Conservation (phyloP, 1,284 basidiomycete species). For the Cryptococcus sp. region DNA sequence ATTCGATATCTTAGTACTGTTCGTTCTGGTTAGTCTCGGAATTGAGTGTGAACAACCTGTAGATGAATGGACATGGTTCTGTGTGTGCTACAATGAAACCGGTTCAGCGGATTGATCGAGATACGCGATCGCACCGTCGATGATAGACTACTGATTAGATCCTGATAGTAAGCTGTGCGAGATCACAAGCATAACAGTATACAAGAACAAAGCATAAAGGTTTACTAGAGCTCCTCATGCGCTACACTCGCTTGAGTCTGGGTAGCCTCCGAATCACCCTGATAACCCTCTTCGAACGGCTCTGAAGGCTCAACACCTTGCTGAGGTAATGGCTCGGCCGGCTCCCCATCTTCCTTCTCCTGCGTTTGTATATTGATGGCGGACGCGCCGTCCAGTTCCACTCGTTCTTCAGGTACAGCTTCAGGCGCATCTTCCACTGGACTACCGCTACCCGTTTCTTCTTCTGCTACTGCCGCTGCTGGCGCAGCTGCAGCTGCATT, state of each 20-base stretch:
- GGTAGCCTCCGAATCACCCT: slow-evolving; percentile 4
- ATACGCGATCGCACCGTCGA: too few relatives aligned
- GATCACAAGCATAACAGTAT: too few relatives aligned
- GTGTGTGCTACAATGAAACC: too few relatives aligned
- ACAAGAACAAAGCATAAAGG: too few relatives aligned
- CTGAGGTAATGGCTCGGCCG: background rate
- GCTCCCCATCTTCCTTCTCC: slow-evolving; percentile 12
- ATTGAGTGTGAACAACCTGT: too few relatives aligned
- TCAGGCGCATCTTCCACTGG: slow-evolving; percentile 16
- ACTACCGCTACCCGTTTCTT: slow-evolving; percentile 6
- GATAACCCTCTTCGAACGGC: background rate
- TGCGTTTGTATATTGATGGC: too few relatives aligned
- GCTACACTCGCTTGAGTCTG: background rate
- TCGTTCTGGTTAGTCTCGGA: too few relatives aligned
- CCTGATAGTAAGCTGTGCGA: too few relatives aligned
- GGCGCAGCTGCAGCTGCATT: slow-evolving; percentile 3
- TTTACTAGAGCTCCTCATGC: slow-evolving; percentile 12
- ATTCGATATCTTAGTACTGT: too few relatives aligned
- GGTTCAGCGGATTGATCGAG: too few relatives aligned
- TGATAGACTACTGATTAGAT: too few relatives aligned
- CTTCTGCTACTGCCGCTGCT: slow-evolving; percentile 7
- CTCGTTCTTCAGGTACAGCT: slow-evolving; percentile 5
- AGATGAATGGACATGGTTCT: too few relatives aligned
- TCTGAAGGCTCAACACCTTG: background rate
- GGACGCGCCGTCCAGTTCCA: slow-evolving; percentile 1